Conservation (phyloP, 768 basidiomycete species). For the Cyclocybe cylindracea region DNA sequence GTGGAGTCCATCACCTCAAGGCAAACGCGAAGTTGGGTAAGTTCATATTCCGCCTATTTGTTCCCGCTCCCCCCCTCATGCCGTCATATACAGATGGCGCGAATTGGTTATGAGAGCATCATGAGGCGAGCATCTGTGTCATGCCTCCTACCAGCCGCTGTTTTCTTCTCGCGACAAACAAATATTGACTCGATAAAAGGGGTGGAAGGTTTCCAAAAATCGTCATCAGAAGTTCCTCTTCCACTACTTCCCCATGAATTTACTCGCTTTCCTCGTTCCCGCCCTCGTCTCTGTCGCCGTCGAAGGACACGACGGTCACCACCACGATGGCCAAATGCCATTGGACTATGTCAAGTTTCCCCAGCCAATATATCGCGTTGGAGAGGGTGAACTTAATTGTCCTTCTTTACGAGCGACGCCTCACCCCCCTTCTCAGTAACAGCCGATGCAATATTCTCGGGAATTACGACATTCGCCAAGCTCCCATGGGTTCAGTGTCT, state of each 20-base stretch:
- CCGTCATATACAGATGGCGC: slow-evolving; percentile 16
- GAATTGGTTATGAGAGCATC: slow-evolving; percentile 11
- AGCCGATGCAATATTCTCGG: slow-evolving; percentile 79
- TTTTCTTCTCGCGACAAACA: slow-evolving; percentile 4
- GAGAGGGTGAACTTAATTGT: slow-evolving; percentile 55
- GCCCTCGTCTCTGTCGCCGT: slow-evolving; percentile 24
- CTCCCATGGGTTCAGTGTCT: slow-evolving; percentile 86
- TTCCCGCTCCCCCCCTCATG: slow-evolving; percentile 19
- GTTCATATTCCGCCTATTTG: slow-evolving; percentile 14
- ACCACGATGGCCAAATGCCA: slow-evolving; percentile 57
- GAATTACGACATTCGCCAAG: slow-evolving; percentile 84
- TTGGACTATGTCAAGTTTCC: slow-evolving; percentile 70
- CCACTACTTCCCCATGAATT: slow-evolving; percentile 13
- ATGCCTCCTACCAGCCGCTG: slow-evolving; percentile 1
- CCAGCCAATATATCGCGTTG: slow-evolving; percentile 55
- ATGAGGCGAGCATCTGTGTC: slow-evolving; percentile 16
- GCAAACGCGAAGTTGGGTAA: slow-evolving; percentile 41
- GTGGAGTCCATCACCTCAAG: slow-evolving; percentile 47
- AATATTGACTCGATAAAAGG: slow-evolving; percentile 14
- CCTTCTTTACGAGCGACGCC: background rate
- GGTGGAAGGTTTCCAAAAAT: background rate
- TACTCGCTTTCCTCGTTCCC: slow-evolving; percentile 20
- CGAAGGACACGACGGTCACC: slow-evolving; percentile 35
- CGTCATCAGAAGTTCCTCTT: background rate
- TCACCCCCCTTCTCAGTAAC: slow-evolving; percentile 47